Conservation (phyloP, 1,139 yeast genomes). For the Kurtzmaniella quercitrusa region DNA sequence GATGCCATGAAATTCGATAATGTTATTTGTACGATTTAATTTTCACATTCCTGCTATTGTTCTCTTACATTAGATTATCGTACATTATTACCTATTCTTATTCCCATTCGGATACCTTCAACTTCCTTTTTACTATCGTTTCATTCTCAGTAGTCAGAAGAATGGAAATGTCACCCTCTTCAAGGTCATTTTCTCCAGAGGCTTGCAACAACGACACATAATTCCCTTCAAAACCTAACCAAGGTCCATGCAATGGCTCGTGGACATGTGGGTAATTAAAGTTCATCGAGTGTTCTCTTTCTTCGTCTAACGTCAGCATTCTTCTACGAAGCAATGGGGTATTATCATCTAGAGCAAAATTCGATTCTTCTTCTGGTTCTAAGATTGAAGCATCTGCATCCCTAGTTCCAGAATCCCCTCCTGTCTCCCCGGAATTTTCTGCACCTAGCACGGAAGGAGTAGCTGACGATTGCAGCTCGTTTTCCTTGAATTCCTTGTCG, state of each 20-base stretch:
- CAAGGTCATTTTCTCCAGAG: constrained; percentile 14
- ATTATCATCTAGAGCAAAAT: not conserved
- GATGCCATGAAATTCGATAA: too few relatives aligned
- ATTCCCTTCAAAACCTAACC: constrained; percentile 56
- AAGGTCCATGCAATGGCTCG: constrained; percentile 51
- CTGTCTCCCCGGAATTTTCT: constrained; percentile 4
- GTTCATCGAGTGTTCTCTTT: constrained; percentile 46
- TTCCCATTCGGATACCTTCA: constrained; percentile 45
- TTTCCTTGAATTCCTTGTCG: constrained; percentile 36
- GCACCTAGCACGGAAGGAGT: not conserved
- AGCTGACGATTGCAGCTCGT: constrained; percentile 1
- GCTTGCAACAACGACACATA: constrained; percentile 37
- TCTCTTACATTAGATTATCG: not conserved
- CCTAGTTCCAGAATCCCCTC: not conserved
- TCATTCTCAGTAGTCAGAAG: constrained; percentile 21
- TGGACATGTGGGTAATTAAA: constrained; percentile 47
- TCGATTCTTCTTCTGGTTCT: not conserved
- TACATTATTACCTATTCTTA: constrained; percentile 10
- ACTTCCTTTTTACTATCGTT: constrained; percentile 25
- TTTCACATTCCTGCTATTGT: not conserved
- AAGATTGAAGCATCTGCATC: not conserved
- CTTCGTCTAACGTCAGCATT: constrained; percentile 51
- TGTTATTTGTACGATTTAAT: too few relatives aligned
- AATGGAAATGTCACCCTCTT: constrained; percentile 20
- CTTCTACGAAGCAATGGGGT: constrained; percentile 18